Base-by-base conservation (phyloP, 75 land plant species). In the Pinus albicaulis region DNA sequence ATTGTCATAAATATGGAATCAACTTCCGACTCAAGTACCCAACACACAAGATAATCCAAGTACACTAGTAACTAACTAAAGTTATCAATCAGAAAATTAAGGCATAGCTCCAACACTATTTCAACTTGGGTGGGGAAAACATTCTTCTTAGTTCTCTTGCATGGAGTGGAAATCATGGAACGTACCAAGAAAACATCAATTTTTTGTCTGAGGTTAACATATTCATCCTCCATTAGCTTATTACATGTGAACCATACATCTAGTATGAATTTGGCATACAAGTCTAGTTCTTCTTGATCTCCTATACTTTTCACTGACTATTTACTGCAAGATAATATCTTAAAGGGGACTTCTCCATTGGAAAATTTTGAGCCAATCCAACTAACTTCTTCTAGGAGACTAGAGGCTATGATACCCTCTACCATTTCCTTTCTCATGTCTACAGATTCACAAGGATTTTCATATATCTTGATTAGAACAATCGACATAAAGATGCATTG, bases 51-150 rank as follows among this genome's bases (percentile, higher is more conserved):
- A 74, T 60, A 82, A 71, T 94, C 85, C 44, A 85, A 81, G 76
- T 89, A 97, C 24, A 59, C 85, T 17, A 78, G n/a, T 91, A 93
- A 94, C 64, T 89, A 82, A 19, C 89, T 86, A 76, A 97, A 91
- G 11, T 73, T 77, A 1, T 77, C 74, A 57, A 90, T 89, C 6
- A 97, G 82, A 65, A 81, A 85, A 52, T 83, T 84, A 82, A 94
- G 88, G 77, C 90, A 82, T 71, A 76, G 69, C 75, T 86, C 91
- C 71, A 94, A 86, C 56, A 92, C 98, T 74, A 86, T 86, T 70
- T 97, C 99, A 55, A 97, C 99, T 81, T 97, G 98, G 58, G 83
- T 75, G 7, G 95, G n/a, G n/a, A n/a, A n/a, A n/a, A n/a, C n/a
- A n/a, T n/a, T n/a, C n/a, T n/a, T n/a, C n/a, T n/a, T n/a, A n/a